Base-by-base conservation (phyloP, 495 filamentous ascomycete genomes). In the Glonium stellatum region DNA sequence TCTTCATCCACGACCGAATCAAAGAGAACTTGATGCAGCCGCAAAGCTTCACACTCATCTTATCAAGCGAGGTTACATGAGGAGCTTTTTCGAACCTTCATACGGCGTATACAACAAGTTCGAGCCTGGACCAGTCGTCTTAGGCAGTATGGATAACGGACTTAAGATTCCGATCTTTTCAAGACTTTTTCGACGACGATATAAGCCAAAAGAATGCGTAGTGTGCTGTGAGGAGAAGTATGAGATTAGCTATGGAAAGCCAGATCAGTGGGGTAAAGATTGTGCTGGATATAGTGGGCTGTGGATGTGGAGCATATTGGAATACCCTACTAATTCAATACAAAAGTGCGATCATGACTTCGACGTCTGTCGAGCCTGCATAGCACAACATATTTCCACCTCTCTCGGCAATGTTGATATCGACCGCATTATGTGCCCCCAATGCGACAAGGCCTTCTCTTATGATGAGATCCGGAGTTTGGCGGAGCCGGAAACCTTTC, bases 141-240 rank as follows among this genome's bases (percentile, higher is more conserved):
- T 21, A 12, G 12, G 19, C 23, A 23, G 15, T 1, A 19, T 50
- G 3, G 39, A 44, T 18, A n/a, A n/a, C n/a, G n/a, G 18, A 44
- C 39, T 18, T 44, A 44, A 18, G 12, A 25, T 58, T 21, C 55
- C 55, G 4, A 47, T 58, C 19, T 58, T 58, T n/a, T 34, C 25
- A n/a, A 25, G 11, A 44, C 42, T 58, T 12, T 34, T 58, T 15
- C 10, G 35, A 36, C 55, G 42, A 11, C 36, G 13, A 12, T 6
- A 42, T 18, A 58, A 13, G 12, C 41, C 55, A 13, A 58, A 58
- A 23, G 55, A 58, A 39, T 58, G 55, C 31, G 27, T 58, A 44
- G 55, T 58, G 41, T 58, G 55, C 44, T 11, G 22, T 49, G 55
- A 58, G 25, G 55, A 58, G 4, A 58, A 58, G 31, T 58, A 44